phyloP scores from a whole-genome alignment of 2,329 filamentous ascomycete genomes.

The Epichloe glyceriae region DNA sequence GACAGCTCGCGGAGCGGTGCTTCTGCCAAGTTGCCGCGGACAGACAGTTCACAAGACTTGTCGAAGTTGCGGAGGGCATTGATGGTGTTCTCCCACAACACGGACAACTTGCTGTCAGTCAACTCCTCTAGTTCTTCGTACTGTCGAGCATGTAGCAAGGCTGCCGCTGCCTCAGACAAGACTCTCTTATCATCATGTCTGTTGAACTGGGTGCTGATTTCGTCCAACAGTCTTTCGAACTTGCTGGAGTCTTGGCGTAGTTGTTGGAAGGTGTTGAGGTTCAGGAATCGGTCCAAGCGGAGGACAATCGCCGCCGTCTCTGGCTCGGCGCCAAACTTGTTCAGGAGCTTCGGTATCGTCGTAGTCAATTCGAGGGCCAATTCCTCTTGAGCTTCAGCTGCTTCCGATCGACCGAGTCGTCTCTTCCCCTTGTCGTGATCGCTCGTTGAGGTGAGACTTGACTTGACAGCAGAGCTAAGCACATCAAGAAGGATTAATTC shows the following conservation, averaged over 20 bases:
- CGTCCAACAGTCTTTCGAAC: constrained; percentile 71
- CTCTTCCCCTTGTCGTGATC: constrained; percentile 52
- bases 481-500: constrained; percentile 81
- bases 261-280: constrained; percentile 78
- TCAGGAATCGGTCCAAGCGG: constrained; percentile 72
- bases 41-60: constrained; percentile 57
- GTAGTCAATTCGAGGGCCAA: constrained; percentile 65
- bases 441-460: constrained; percentile 51
- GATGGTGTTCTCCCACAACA: constrained; percentile 75
- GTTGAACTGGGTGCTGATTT: constrained; percentile 87
- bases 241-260: constrained; percentile 73
- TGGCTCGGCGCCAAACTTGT: constrained; percentile 84
- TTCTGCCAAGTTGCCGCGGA: constrained; percentile 54
- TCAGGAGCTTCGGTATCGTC: constrained; percentile 73
- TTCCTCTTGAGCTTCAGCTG: constrained; percentile 61
- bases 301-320: constrained; percentile 77
- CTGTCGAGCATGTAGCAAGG: constrained; percentile 71
- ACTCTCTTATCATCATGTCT: constrained; percentile 83
- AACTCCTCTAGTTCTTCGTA: constrained; percentile 83
- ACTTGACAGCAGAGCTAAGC: constrained; percentile 68
- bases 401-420: constrained; percentile 46
- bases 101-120: constrained; percentile 65
- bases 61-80: constrained; percentile 60
- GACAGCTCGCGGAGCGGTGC: constrained; percentile 56
- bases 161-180: constrained; percentile 67